Conservation (phyloP, 495 filamentous ascomycete genomes). For the Neurospora sp. region DNA sequence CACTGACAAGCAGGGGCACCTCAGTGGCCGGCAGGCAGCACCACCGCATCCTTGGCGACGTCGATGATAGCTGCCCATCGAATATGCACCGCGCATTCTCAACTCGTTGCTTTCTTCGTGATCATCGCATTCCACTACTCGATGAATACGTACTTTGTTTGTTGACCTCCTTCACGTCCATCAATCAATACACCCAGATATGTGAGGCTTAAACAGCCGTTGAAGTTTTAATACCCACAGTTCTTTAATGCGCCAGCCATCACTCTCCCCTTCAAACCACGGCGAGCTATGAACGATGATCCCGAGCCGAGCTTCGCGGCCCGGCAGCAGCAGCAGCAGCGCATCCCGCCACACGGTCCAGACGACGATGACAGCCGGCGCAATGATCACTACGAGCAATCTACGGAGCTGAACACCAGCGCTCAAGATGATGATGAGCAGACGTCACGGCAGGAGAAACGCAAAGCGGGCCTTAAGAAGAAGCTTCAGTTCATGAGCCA, state of each 20-base stretch:
- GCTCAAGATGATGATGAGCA: not conserved
- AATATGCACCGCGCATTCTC: not conserved
- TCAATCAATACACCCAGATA: not conserved
- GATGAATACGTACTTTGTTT: not conserved
- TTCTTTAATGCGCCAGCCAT: not conserved
- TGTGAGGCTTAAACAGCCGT: not conserved
- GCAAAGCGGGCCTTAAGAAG: slow-evolving; percentile 38
- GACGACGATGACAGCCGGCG: slow-evolving; percentile 17
- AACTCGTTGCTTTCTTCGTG: not conserved
- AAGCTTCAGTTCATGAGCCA: slow-evolving; percentile 58
- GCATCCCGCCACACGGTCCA: slow-evolving; percentile 7
- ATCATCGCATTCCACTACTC: not conserved
- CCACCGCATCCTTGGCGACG: not conserved
- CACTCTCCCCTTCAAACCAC: slow-evolving; percentile 9
- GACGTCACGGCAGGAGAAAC: slow-evolving; percentile 10
- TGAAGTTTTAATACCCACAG: not conserved
- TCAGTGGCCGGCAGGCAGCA: not conserved
- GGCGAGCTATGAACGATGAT: slow-evolving; percentile 59
- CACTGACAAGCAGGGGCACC: not conserved
- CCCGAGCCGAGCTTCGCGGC: slow-evolving; percentile 45
- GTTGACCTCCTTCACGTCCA: not conserved
- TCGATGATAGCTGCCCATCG: not conserved
- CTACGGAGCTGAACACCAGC: slow-evolving; percentile 9
- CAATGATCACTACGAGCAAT: slow-evolving; percentile 10
- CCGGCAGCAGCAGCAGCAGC: slow-evolving; percentile 29